These are phyloP conservation scores for Penicillium concentricum DNA, from an alignment of 2,329 filamentous ascomycete genomes.

Conservation along the genomic window DNA sequence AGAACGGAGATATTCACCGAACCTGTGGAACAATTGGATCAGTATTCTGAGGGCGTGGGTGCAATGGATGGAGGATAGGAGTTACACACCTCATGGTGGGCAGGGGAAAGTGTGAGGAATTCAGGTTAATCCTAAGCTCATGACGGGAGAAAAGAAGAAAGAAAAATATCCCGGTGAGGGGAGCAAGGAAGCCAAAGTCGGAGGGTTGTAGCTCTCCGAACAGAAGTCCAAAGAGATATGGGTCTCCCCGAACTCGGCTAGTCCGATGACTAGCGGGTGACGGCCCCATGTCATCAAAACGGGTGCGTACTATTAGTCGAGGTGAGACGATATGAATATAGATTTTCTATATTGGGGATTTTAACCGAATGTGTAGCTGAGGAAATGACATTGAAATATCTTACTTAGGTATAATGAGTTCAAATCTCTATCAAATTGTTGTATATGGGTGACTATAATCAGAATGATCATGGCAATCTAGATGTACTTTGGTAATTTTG, in stretches of 20 bases:
- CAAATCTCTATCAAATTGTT: background rate
- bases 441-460: too few species aligned
- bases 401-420: background rate
- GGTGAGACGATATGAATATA: background rate
- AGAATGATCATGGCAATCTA: background rate
- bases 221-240: background rate
- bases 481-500: background rate
- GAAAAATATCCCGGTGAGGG: background rate
- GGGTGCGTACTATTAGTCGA: background rate
- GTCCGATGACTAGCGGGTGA: constrained; percentile 12
- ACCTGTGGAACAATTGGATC: constrained; percentile 51
- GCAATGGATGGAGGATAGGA: background rate
- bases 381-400: background rate
- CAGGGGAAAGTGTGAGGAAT: background rate
- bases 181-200: background rate
- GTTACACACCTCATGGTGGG: constrained; percentile 22
- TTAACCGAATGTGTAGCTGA: background rate
- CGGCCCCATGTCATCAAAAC: constrained; percentile 4
- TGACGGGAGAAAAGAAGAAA: constrained; percentile 6
- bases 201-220: constrained; percentile 7
- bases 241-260: constrained; percentile 6
- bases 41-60: constrained; percentile 6
- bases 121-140: constrained; percentile 2
- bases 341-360: background rate
- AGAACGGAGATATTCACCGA: constrained; percentile 93